These are phyloP conservation scores for Cyclocybe cylindracea DNA, from an alignment of 768 basidiomycete species.

Conservation along the genomic window DNA sequence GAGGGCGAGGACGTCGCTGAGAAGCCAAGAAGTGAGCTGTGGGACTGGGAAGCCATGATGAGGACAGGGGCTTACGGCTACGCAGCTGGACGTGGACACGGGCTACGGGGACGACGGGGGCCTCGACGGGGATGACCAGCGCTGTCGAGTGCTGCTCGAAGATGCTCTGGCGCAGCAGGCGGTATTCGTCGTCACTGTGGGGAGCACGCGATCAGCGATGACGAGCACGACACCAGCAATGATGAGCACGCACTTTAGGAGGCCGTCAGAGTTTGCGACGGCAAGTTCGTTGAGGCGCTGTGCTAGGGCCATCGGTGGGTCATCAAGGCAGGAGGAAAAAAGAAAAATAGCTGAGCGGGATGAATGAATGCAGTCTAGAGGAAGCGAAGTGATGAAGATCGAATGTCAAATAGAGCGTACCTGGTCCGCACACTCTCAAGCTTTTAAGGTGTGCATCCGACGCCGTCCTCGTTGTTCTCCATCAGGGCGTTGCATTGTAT, in stretches of 20 bases:
- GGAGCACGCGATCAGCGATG: not conserved
- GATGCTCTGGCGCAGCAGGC: constrained; percentile 64
- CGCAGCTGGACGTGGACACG: constrained; percentile 15
- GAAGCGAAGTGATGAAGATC: too few species aligned
- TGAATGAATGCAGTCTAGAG: not conserved
- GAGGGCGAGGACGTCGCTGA: constrained; percentile 3
- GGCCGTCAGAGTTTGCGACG: constrained; percentile 63
- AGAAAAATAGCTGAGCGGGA: constrained; percentile 10
- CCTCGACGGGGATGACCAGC: constrained; percentile 27
- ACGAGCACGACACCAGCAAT: not conserved
- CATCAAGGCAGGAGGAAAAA: constrained; percentile 19
- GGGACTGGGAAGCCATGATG: not conserved
- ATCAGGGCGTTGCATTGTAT: too few species aligned
- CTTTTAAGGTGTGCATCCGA: too few species aligned
- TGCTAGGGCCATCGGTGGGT: constrained; percentile 50
- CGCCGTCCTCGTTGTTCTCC: too few species aligned
- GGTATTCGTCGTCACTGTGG: constrained; percentile 71
- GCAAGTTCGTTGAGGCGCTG: constrained; percentile 68
- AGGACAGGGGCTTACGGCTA: not conserved
- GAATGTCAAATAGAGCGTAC: too few species aligned
- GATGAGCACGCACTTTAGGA: constrained; percentile 53
- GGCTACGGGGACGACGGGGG: constrained; percentile 27
- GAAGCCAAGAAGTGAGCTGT: not conserved
- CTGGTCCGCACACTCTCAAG: too few species aligned
- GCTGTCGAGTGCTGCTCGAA: constrained; percentile 58